Conservation (phyloP, 176 grass and related monocot species). For the Poa annua region DNA sequence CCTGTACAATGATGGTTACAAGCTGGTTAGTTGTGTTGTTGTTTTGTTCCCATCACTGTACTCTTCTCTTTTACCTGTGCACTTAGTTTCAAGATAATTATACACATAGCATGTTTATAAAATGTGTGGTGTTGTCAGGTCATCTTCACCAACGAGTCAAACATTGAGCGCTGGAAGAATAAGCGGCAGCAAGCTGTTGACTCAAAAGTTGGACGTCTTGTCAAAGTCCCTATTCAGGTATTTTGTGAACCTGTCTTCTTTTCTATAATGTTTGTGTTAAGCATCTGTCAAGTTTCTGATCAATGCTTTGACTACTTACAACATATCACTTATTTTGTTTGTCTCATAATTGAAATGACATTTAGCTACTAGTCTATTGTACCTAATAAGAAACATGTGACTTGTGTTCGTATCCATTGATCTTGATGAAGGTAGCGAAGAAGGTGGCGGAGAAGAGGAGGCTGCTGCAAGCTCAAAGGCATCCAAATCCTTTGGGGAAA, state of each 20-base stretch:
- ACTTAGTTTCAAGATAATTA: conserved; percentile 15
- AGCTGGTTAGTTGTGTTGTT: conserved; percentile 66
- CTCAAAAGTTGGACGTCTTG: conserved; percentile 92
- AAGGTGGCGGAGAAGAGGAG: too few relatives aligned
- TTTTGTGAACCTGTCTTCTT: conserved; percentile 26
- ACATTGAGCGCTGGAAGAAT: conserved; percentile 93
- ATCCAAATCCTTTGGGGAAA: too few relatives aligned
- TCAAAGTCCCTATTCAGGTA: conserved; percentile 85
- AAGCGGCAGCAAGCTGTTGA: conserved; percentile 83
- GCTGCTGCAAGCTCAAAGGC: too few relatives aligned
- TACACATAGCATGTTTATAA: not conserved
- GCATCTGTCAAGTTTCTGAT: not conserved
- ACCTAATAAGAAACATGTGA: too few relatives aligned
- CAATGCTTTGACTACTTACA: not conserved
- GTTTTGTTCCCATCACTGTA: conserved; percentile 21
- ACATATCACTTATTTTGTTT: too few relatives aligned
- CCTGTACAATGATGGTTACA: conserved; percentile 73
- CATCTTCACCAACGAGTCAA: conserved; percentile 94
- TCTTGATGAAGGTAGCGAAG: too few relatives aligned
- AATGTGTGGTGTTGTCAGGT: conserved; percentile 58
- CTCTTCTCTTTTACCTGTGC: not conserved
- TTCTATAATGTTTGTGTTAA: conserved; percentile 25
- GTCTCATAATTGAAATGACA: not conserved
- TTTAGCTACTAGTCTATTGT: conserved; percentile 2
- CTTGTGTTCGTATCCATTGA: too few relatives aligned